Base-by-base conservation (phyloP, 176 grass and related monocot species). In the Eleusine coracana region DNA sequence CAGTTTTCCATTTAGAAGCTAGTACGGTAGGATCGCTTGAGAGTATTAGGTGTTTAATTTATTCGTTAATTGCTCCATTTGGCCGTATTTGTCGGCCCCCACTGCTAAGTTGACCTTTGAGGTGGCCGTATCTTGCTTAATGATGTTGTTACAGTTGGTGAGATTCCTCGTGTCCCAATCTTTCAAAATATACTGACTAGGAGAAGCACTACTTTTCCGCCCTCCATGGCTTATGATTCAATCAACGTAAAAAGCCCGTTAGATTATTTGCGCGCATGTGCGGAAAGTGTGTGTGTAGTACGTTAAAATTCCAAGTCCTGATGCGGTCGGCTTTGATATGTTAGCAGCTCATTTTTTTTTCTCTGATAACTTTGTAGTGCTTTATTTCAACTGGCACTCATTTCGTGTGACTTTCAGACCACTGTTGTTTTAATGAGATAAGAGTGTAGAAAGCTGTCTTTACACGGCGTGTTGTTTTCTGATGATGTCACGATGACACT, bases 161-260 rank as follows among this genome's bases (percentile, higher is more conserved):
- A 86, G 78, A 86, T 82, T 90, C 83, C 52, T 59, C 79, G 10
- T 66, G 83, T 73, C 88, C 29, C 79, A 1, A 81, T 85, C 82
- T 34, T 69, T 63, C 21, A 65, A 89, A 85, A 85, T 81, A 42
- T 6, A 67, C 77, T 85, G 87, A 81, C 87, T 89, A 81, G 87
- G 87, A 85, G 65, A 77, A 71, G 82, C 82, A 85, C 82, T 55
- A 52, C 50, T 21, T 85, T 77, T 55, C 4, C 20, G 31, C n/a
- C 44, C 6, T 10, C 66, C 68, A 54, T 84, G 49, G 60, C 68
- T 84, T 84, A 74, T 40, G 71, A 62, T 77, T 77, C 82, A 75
- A 89, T 89, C 71, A 76, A 76, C 70, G 0, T 71, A 56, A 85
- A 85, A 80, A 58, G 25, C 6, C 5, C 27, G 4, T 82, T 82